phyloP scores from a whole-genome alignment of 257 asterid genomes.

The Ballota nigra region DNA sequence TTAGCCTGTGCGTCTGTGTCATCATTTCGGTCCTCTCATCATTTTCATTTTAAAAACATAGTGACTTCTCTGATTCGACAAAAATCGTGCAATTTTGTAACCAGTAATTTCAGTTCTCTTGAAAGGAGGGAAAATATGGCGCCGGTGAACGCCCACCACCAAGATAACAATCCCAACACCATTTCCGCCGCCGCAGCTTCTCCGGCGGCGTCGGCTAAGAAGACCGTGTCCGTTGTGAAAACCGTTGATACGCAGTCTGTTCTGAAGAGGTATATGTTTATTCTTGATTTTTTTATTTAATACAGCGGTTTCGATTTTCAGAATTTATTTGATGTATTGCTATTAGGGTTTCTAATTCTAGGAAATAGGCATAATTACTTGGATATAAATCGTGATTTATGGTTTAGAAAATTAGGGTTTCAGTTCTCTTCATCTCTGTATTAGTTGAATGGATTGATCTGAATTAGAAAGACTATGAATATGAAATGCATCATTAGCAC shows the following conservation, averaged over 20 bases:
- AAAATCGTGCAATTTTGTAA: neutral
- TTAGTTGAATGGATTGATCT: neutral
- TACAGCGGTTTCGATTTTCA: neutral
- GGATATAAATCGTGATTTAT: neutral
- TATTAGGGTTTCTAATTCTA: neutral
- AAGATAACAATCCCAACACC: constrained; percentile 43
- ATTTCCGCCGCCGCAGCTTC: constrained; percentile 21
- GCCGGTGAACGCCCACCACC: constrained; percentile 13
- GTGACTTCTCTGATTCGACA: neutral
- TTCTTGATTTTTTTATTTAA: neutral
- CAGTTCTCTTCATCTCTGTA: neutral
- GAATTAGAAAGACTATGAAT: neutral
- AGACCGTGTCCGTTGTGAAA: neutral
- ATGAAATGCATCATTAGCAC: neutral
- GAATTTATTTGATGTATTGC: neutral
- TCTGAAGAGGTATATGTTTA: constrained; percentile 29
- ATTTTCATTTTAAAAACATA: too few relatives aligned
- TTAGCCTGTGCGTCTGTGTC: too few relatives aligned
- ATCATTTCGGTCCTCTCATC: neutral
- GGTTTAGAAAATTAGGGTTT: neutral
- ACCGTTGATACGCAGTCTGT: constrained; percentile 35
- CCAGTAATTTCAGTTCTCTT: neutral
- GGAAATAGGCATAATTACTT: neutral
- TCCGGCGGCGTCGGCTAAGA: neutral
- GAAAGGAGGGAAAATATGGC: neutral